Conservation (phyloP, 176 grass and related monocot genomes). For the Aegilops speltoides region DNA sequence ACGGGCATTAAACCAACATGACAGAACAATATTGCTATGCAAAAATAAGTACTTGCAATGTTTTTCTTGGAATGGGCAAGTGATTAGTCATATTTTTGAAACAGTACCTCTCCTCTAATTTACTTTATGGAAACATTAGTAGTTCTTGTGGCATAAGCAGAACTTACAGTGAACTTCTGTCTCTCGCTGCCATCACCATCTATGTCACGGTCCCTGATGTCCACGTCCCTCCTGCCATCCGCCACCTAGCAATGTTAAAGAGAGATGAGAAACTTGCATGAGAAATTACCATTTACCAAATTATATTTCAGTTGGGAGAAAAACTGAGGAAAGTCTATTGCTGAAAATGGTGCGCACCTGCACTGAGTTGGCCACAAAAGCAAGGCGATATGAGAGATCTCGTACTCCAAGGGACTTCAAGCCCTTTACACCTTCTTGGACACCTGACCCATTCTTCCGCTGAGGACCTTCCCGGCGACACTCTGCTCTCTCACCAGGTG, state of each 20-base stretch:
- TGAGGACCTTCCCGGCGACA: constrained; percentile 85
- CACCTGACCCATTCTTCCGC: constrained; percentile 63
- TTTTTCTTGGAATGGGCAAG: neutral
- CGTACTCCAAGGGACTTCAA: constrained; percentile 86
- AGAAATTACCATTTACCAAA: neutral
- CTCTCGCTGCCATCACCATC: constrained; percentile 80
- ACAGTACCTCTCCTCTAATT: neutral
- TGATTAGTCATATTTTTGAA: neutral
- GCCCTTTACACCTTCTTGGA: constrained; percentile 90
- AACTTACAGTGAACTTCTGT: constrained; percentile 83
- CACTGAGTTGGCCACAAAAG: constrained; percentile 93
- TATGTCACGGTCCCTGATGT: constrained; percentile 67
- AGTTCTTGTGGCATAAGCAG: neutral
- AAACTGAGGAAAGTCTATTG: neutral
- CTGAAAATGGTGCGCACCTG: constrained; percentile 54
- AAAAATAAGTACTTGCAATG: neutral
- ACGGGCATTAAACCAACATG: neutral
- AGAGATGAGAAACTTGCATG: constrained; percentile 1
- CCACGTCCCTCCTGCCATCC: constrained; percentile 81
- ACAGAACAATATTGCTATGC: neutral
- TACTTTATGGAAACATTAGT: neutral
- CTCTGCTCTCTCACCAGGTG: constrained; percentile 95
- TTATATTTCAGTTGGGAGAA: neutral
- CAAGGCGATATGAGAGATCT: constrained; percentile 92
- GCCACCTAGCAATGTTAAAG: constrained; percentile 53